Base-by-base conservation (phyloP, 1,284 basidiomycete species). In the Irpex sp. region DNA sequence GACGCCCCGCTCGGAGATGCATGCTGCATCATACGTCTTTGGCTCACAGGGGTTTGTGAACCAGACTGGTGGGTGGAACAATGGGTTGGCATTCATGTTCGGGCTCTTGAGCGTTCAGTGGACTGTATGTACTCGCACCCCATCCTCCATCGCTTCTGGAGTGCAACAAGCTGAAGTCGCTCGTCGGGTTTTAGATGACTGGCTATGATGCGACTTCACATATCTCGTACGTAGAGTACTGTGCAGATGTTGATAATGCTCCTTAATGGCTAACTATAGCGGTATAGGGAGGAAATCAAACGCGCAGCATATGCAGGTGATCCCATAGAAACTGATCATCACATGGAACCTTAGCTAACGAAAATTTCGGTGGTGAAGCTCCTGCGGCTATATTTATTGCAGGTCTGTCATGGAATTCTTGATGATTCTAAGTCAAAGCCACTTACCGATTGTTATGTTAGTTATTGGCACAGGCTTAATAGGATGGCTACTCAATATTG, bases 101-200 rank as follows among this genome's bases (percentile, higher is more conserved):
- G 94, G 94, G 33, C 75, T 97, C 59, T 78, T 96, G 60, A 92
- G 90, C 64, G 94, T 97, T 9, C 92, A 96, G 74, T 96, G 91
- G 92, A 93, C 91, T 62, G 88, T 91, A 72, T 64, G 86, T 33
- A 28, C 28, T 28, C 28, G 28, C 28, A 7, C 57, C 14, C 57
- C 48, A 9, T 51, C 10, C 5, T 33, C 6, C 5, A 33, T 33
- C 28, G 7, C 28, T 33, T 33, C 28, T 7, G 28, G 6, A 33
- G 28, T 7, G 5, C 28, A 33, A 3, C 28, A 33, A 7, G 2
- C 28, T 33, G 7, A 33, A 33, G 28, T 33, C 28, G 0, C 28
- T 33, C 7, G 6, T 1, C 5, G 4, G 9, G n/a, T 52, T 21
- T 52, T 36, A 57, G 42, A 58, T 61, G 39, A 61, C 54, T 78